Conservation (phyloP, 164 flowering plant genomes). For the Malania oleifera region DNA sequence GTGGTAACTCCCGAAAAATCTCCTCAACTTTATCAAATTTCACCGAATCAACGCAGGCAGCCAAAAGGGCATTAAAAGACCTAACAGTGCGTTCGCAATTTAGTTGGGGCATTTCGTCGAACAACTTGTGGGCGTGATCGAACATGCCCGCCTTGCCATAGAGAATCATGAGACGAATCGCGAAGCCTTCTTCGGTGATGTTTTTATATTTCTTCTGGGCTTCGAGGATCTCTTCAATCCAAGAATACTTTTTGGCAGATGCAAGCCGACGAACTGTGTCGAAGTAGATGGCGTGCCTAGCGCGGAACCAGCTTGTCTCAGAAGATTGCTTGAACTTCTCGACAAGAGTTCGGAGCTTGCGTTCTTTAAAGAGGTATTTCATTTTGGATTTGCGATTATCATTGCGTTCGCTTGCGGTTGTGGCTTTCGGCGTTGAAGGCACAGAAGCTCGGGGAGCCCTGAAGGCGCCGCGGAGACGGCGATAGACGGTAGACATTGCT, state of each 20-base stretch:
- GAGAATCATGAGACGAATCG: slow-evolving; percentile 28
- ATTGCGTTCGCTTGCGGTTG: too few species aligned
- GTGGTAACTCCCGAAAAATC: slow-evolving; percentile 32
- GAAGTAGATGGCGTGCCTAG: too few species aligned
- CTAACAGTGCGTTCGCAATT: slow-evolving; percentile 31
- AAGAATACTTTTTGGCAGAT: slow-evolving; percentile 13
- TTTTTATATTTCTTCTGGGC: slow-evolving; percentile 36
- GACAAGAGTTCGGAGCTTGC: too few species aligned
- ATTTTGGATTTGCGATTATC: too few species aligned
- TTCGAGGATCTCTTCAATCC: slow-evolving; percentile 41
- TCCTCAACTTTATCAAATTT: slow-evolving; percentile 31
- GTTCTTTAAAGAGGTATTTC: too few species aligned
- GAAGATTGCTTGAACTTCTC: too few species aligned
- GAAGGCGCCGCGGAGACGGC: too few species aligned
- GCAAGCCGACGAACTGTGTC: slow-evolving; percentile 35
- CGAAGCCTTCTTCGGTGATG: slow-evolving; percentile 35
- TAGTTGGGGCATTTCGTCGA: slow-evolving; percentile 54
- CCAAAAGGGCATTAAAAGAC: slow-evolving; percentile 47
- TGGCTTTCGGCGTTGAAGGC: too few species aligned
- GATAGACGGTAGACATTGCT: too few species aligned
- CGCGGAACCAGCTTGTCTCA: too few species aligned
- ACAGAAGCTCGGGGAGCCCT: too few species aligned
- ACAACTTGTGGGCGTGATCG: slow-evolving; percentile 46
- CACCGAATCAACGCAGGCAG: slow-evolving; percentile 33
- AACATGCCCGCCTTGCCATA: slow-evolving; percentile 59